A percentile compares a stretch with the other conserved stretches of the same genome.
phyloP scores from a whole-genome alignment of 345 rosid genomes.

The Angophora floribunda region DNA sequence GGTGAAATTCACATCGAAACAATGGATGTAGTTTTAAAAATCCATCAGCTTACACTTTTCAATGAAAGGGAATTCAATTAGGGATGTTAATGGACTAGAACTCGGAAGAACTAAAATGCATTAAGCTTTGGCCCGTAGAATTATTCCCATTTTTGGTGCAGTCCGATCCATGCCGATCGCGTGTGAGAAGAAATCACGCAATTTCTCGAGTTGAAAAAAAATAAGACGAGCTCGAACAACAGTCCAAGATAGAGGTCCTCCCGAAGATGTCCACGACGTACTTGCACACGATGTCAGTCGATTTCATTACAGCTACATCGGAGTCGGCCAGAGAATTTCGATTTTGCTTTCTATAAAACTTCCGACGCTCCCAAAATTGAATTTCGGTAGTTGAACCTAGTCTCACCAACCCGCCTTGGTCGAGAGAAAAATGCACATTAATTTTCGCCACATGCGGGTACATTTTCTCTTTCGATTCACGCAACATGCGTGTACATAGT shows the following conservation, averaged over 20 bases:
- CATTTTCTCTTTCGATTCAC: neutral
- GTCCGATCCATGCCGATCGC: neutral
- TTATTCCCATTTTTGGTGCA: neutral
- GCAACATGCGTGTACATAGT: neutral
- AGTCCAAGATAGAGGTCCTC: neutral
- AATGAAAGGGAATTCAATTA: neutral
- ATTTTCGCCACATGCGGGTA: neutral
- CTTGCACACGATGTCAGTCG: neutral
- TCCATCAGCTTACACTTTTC: neutral
- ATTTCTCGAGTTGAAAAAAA: neutral
- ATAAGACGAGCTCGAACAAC: neutral
- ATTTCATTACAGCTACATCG: neutral
- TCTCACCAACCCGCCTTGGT: neutral
- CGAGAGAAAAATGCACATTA: neutral
- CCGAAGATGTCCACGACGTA: neutral
- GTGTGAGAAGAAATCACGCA: neutral
- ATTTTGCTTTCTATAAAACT: neutral
- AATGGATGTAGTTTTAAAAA: neutral
- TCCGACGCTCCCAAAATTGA: neutral
- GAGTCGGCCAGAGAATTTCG: neutral
- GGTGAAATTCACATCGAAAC: neutral
- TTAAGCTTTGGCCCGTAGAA: neutral
- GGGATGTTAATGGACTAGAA: neutral
- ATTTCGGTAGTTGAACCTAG: neutral
- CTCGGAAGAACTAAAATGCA: neutral